Conservation (phyloP, 495 filamentous ascomycete species). For the Opeltia flavorubescens region DNA sequence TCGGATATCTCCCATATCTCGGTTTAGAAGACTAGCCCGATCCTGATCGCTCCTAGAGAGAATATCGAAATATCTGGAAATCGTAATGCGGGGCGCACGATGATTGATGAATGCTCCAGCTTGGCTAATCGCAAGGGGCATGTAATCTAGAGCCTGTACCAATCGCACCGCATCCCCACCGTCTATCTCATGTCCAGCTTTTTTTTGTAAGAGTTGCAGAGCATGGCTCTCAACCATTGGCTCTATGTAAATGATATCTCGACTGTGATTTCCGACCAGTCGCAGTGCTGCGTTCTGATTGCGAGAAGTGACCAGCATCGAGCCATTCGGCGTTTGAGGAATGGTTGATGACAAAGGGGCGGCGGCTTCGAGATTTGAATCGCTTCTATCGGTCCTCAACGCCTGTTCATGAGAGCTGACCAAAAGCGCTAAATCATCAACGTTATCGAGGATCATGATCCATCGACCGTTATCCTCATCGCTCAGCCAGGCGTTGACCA, state of each 20-base stretch:
- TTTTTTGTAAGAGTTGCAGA: slow-evolving; percentile 25
- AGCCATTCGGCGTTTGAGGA: slow-evolving; percentile 21
- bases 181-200: slow-evolving; percentile 15
- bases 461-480: slow-evolving; percentile 23
- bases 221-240: slow-evolving; percentile 23
- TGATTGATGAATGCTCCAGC: slow-evolving; percentile 32
- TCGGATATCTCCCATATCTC: slow-evolving; percentile 22
- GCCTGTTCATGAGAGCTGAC: slow-evolving; percentile 1
- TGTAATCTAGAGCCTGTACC: slow-evolving; percentile 24
- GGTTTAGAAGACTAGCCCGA: slow-evolving; percentile 22
- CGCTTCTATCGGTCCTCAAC: too few relatives aligned
- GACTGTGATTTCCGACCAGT: slow-evolving; percentile 20
- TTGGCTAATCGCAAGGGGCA: slow-evolving; percentile 38
- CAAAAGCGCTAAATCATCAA: slow-evolving; percentile 23
- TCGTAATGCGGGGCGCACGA: slow-evolving; percentile 18
- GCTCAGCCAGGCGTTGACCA: slow-evolving; percentile 26
- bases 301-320: slow-evolving; percentile 28
- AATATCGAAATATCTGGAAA: slow-evolving; percentile 15
- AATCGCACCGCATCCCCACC: slow-evolving; percentile 15
- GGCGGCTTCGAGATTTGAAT: too few relatives aligned
- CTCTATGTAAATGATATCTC: slow-evolving; percentile 25
- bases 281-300: slow-evolving; percentile 17
- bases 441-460: slow-evolving; percentile 34
- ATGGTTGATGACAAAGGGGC: slow-evolving; percentile 21
- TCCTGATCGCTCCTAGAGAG: slow-evolving; percentile 22